A percentile compares a stretch with the other conserved stretches of the same genome.
Conservation (phyloP, 768 basidiomycete genomes). For the Auriculariales sp. region DNA sequence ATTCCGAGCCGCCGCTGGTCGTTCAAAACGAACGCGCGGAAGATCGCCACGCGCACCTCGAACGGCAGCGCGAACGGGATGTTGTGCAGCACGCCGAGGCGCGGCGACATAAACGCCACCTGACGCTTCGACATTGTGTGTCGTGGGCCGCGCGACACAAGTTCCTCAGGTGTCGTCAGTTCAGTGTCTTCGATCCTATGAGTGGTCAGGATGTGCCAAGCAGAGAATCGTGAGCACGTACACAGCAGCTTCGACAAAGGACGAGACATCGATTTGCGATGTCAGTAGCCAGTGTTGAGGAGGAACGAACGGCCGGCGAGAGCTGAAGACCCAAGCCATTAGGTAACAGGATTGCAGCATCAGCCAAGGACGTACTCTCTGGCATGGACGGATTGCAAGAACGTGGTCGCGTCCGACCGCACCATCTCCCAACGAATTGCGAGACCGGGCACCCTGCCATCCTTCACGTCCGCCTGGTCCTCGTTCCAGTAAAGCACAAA, state of each 20-base stretch:
- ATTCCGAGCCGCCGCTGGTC: conserved; percentile 26
- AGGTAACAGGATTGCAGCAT: background rate
- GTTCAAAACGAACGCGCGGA: conserved; percentile 66
- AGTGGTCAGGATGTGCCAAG: background rate
- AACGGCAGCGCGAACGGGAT: conserved; percentile 95
- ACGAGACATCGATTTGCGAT: conserved; percentile 38
- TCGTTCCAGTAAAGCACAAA: conserved; percentile 64
- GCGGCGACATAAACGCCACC: conserved; percentile 61
- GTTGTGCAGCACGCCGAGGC: conserved; percentile 84
- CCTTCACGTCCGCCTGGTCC: conserved; percentile 27
- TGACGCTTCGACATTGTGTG: conserved; percentile 47
- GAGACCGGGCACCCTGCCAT: conserved; percentile 26
- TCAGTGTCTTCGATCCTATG: conserved; percentile 49
- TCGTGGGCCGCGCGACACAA: background rate
- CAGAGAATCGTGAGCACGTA: no score
- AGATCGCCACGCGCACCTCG: conserved; percentile 77
- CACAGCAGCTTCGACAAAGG: conserved; percentile 82
- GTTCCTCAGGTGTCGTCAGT: conserved; percentile 8
- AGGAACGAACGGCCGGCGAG: conserved; percentile 70
- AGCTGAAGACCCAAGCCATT: conserved; percentile 31
- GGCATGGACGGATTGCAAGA: conserved; percentile 70
- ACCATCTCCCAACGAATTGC: conserved; percentile 50
- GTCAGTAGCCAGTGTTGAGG: conserved; percentile 71
- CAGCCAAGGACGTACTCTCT: conserved; percentile 51
- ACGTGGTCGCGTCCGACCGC: conserved; percentile 60